Conservation (phyloP, 805 yeast genomes). For the Sugiyamaella chiloensis region DNA sequence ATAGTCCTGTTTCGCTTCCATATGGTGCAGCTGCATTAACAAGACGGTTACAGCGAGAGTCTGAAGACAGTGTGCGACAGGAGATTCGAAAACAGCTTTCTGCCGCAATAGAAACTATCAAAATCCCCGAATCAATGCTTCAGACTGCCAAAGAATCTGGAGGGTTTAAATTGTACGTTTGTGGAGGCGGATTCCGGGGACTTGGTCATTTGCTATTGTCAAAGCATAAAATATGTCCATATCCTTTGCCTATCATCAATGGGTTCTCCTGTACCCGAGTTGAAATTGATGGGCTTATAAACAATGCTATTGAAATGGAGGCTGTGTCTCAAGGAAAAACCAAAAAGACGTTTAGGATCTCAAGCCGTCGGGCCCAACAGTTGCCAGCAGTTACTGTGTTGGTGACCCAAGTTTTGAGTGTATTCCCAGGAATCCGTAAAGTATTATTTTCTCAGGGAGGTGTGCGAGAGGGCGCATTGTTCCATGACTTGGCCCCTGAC, state of each 20-base stretch:
- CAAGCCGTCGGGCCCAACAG: slow-evolving; percentile 62
- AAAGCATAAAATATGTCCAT: slow-evolving; percentile 44
- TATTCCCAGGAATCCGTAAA: slow-evolving; percentile 57
- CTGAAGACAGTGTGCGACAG: slow-evolving; percentile 44
- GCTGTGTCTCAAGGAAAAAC: slow-evolving; percentile 4
- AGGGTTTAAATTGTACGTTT: slow-evolving; percentile 61
- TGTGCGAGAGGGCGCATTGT: slow-evolving; percentile 71
- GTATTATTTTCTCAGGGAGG: slow-evolving; percentile 75
- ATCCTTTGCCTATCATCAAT: slow-evolving; percentile 68
- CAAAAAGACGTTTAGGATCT: slow-evolving; percentile 56
- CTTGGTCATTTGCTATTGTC: slow-evolving; percentile 58
- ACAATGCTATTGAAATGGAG: slow-evolving; percentile 22
- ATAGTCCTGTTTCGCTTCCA: slow-evolving; percentile 60
- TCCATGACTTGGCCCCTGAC: slow-evolving; percentile 55
- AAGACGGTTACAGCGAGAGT: slow-evolving; percentile 51
- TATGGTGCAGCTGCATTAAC: slow-evolving; percentile 72
- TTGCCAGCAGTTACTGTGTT: slow-evolving; percentile 67
- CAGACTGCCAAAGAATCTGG: slow-evolving; percentile 52
- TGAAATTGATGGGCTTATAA: slow-evolving; percentile 39
- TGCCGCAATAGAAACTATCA: slow-evolving; percentile 49
- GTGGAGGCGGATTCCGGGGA: slow-evolving; percentile 75
- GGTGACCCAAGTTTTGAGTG: slow-evolving; percentile 58
- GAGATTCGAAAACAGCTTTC: slow-evolving; percentile 54
- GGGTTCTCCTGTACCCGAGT: slow-evolving; percentile 59
- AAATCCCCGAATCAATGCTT: slow-evolving; percentile 49